phyloP scores from a whole-genome alignment of 73 alveolate genomes.

The Paramecium biaurelia region DNA sequence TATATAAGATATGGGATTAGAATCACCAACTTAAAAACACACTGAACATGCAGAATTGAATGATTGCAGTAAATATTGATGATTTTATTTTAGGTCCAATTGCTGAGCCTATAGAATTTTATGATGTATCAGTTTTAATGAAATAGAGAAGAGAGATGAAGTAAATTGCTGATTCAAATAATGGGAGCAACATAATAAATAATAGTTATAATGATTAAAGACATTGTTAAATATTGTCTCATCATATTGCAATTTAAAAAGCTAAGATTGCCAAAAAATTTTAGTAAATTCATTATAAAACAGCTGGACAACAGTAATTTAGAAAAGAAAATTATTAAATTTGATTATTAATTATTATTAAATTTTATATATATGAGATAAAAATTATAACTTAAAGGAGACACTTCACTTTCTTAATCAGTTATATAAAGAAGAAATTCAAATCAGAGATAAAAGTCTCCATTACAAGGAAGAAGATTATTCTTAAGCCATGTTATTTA shows the following conservation, averaged over 20 bases:
- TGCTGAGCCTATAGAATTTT: conserved; percentile 48
- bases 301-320: conserved; percentile 1
- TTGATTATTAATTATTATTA: background rate
- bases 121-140: background rate
- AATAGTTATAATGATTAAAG: background rate
- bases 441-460: background rate
- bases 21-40: conserved; percentile 19
- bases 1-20: conserved; percentile 35
- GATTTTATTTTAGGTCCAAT: conserved; percentile 20
- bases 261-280: conserved; percentile 33
- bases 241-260: conserved; percentile 48
- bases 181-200: background rate
- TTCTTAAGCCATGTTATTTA: background rate
- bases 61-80: conserved; percentile 36
- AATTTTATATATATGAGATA: background rate
- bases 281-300: conserved; percentile 31
- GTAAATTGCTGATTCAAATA: background rate
- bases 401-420: background rate
- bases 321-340: background rate
- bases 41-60: conserved; percentile 37
- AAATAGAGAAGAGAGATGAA: background rate
- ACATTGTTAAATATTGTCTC: conserved; percentile 4
- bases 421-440: background rate
- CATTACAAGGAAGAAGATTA: background rate
- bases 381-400: background rate